Percentiles rank a stretch among this genome's conserved stretches.
These are phyloP conservation scores for Myrica gale DNA, from an alignment of 306 rosid genomes.

Conservation along the genomic window DNA sequence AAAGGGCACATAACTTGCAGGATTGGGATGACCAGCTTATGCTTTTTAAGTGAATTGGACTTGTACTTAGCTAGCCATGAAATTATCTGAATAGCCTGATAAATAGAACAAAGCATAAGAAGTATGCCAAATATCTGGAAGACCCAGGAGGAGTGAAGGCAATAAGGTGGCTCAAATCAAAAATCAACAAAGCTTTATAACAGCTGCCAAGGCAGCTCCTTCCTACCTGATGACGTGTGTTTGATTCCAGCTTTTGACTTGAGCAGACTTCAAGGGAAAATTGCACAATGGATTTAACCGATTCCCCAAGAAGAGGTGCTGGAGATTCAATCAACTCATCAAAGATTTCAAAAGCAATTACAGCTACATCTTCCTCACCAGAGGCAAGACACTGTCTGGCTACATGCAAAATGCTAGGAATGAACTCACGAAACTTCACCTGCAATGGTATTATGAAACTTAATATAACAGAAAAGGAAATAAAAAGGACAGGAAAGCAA, in stretches of 20 bases:
- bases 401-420: constrained; percentile 94
- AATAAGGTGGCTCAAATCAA: neutral
- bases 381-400: constrained; percentile 94
- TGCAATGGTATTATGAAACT: constrained; percentile 27
- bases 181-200: neutral
- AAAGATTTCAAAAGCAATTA: constrained; percentile 94
- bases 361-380: constrained; percentile 95
- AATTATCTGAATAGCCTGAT: constrained; percentile 89
- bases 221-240: constrained; percentile 96
- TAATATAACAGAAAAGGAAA: constrained; percentile 6
- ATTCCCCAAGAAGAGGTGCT: constrained; percentile 97
- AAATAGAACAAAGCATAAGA: constrained; percentile 30
- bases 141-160: constrained; percentile 6
- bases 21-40: constrained; percentile 82
- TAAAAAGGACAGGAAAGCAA: constrained; percentile 11
- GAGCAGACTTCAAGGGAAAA: constrained; percentile 99
- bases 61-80: constrained; percentile 98
- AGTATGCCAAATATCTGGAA: constrained; percentile 21
- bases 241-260: constrained; percentile 81
- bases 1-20: constrained; percentile 90
- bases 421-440: constrained; percentile 92
- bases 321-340: constrained; percentile 99
- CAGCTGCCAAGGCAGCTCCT: constrained; percentile 7
- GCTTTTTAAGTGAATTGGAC: constrained; percentile 74
- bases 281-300: constrained; percentile 92